Evolutionary conservation across 192 early-diverging fungal genomes (phyloP), one percentile per base, ranked within the genome.

Genomic region (Coemansia sp.): DNA sequence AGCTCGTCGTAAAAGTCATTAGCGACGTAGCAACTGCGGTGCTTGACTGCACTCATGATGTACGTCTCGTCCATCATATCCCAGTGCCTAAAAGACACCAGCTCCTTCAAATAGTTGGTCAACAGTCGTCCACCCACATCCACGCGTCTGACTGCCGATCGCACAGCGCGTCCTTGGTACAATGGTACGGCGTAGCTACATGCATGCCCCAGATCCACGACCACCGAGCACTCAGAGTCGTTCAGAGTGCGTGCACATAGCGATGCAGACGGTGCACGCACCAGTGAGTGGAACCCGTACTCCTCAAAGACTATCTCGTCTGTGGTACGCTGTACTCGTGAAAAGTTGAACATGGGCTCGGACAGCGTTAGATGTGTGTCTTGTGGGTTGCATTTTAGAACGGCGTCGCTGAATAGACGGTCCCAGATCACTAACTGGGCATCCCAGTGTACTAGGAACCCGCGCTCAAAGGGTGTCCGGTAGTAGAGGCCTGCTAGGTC

Each of bases 11-110:
- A 62, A 50, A 86, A 84, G 34, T 88, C 72, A 11, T 77, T 64
- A 23, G 90, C 86, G 0, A 92, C 79, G 71, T 81, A 91, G 54
- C 92, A 92, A 57, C 88, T 89, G 5, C 77, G 67, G 64, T 92
- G 88, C 66, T 94, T 94, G 50, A 90, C 83, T 17, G 87, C 76
- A 50, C 86, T 88, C 43, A 94, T 83, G n/a, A 94, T 72, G 46
- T 80, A 86, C 0, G 90, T 88, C 63, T 94, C 90, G 43, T 94
- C 90, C 90, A 91, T 94, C 92, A 94, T 94, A 53, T 94, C 85
- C 82, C 87, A 94, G 52, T 90, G 83, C 76, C 91, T 75, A 53
- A 94, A 94, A n/a, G 92, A 92, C 18, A 94, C 85, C n/a, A 83
- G 80, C 50, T 94, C 92, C 53, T 94, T 94, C 10, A 94, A 64